These are phyloP conservation scores for Aspergillus sp. DNA, from an alignment of 2,329 filamentous ascomycete species.

Conservation along the genomic window DNA sequence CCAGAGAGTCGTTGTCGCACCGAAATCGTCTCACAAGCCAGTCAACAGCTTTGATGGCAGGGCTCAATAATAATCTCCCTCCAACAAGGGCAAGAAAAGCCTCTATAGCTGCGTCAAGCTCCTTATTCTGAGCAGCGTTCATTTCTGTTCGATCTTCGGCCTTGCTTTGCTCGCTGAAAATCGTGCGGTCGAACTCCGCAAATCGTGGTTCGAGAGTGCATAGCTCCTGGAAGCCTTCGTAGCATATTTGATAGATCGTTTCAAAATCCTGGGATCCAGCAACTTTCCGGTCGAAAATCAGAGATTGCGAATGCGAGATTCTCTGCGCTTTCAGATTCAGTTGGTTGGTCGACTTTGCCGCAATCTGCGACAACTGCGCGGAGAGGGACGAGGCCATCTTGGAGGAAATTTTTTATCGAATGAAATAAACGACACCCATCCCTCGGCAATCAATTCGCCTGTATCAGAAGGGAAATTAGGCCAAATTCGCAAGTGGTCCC, in stretches of 20 bases:
- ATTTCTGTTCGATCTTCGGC: conserved; percentile 81
- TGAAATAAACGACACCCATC: conserved; percentile 12
- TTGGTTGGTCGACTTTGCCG: conserved; percentile 81
- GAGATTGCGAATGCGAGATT: conserved; percentile 83
- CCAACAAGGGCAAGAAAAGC: conserved; percentile 78
- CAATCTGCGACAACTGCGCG: conserved; percentile 89
- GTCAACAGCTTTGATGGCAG: conserved; percentile 85
- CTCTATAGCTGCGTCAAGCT: conserved; percentile 72
- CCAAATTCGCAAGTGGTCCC: not conserved
- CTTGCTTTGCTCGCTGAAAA: conserved; percentile 94
- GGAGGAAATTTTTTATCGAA: conserved; percentile 11
- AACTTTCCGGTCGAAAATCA: conserved; percentile 84
- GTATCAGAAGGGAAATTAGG: conserved; percentile 1
- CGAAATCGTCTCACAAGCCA: conserved; percentile 90
- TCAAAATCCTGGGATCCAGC: conserved; percentile 88
- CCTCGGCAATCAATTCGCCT: conserved; percentile 8
- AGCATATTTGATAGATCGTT: conserved; percentile 78
- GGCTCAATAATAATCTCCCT: conserved; percentile 72
- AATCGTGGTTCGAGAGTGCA: conserved; percentile 83
- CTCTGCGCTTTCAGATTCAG: conserved; percentile 92
- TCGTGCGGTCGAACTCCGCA: conserved; percentile 63
- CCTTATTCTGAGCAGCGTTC: conserved; percentile 73
- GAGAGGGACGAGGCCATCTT: conserved; percentile 81
- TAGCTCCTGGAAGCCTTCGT: conserved; percentile 85
- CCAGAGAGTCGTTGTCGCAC: conserved; percentile 44